These are phyloP conservation scores for Solanum sejunctum DNA, from an alignment of 257 asterid genomes.

Conservation along the genomic window DNA sequence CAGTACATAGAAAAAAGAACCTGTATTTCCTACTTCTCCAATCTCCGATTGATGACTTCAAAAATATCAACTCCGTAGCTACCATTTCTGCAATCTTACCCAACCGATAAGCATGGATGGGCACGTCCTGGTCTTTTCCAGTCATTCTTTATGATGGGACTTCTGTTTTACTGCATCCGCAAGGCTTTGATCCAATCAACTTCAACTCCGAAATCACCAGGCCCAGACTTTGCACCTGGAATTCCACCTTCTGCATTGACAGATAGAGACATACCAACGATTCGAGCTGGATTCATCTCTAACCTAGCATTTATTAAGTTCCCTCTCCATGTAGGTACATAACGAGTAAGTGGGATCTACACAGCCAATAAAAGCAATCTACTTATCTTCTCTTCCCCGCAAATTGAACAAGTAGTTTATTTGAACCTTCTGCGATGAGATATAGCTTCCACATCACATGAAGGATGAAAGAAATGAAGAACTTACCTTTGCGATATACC, in stretches of 20 bases:
- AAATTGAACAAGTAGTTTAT: neutral
- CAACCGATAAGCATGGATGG: neutral
- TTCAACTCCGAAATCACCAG: constrained; percentile 73
- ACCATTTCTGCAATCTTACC: neutral
- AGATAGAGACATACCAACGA: constrained; percentile 72
- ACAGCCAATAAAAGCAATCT: neutral
- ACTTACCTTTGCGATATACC: constrained; percentile 87
- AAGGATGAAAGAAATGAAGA: constrained; percentile 8
- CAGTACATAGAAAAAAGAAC: neutral
- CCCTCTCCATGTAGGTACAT: constrained; percentile 95
- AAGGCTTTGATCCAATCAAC: constrained; percentile 91
- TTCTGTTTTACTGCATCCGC: constrained; percentile 24
- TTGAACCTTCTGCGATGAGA: neutral
- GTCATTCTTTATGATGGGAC: neutral
- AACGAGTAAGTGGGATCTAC: constrained; percentile 84
- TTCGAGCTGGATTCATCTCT: constrained; percentile 88
- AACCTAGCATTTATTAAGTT: constrained; percentile 65
- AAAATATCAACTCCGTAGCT: neutral
- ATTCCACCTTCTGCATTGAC: constrained; percentile 79
- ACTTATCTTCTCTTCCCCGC: neutral
- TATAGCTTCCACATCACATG: neutral
- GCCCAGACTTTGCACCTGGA: constrained; percentile 63
- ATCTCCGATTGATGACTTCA: neutral
- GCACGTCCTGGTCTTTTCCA: neutral
- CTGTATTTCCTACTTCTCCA: neutral